phyloP scores from a whole-genome alignment of 805 yeast species.

The Kuraishia molischiana region DNA sequence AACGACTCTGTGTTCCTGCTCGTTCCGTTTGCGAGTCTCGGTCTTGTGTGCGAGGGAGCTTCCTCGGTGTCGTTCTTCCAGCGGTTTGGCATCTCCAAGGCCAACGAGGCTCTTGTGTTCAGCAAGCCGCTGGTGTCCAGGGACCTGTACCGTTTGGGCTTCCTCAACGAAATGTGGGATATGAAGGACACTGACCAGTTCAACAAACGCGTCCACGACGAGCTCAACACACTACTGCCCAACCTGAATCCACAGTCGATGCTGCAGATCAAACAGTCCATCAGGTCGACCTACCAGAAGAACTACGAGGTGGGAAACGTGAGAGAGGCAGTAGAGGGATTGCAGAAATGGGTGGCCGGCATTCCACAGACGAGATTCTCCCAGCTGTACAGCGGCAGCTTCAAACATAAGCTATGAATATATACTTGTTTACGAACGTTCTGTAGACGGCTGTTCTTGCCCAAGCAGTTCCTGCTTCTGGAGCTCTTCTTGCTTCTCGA shows the following conservation, averaged over 20 bases:
- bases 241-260: conserved; percentile 37
- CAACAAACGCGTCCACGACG: conserved; percentile 27
- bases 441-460: not conserved
- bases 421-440: not conserved
- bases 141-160: conserved; percentile 48
- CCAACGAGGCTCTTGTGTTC: conserved; percentile 65
- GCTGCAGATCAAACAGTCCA: conserved; percentile 31
- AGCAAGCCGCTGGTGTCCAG: conserved; percentile 54
- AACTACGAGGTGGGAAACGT: conserved; percentile 42
- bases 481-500: not conserved
- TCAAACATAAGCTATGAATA: conserved; percentile 50
- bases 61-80: conserved; percentile 56
- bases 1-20: conserved; percentile 48
- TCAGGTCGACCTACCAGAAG: conserved; percentile 21
- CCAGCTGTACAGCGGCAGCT: conserved; percentile 35
- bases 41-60: conserved; percentile 78
- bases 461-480: not conserved
- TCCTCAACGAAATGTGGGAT: conserved; percentile 42
- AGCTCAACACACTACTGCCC: conserved; percentile 23
- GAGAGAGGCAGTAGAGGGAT: conserved; percentile 60
- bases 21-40: conserved; percentile 74
- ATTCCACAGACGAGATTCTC: conserved; percentile 63
- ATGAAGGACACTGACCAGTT: conserved; percentile 24
- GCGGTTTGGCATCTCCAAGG: conserved; percentile 63
- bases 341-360: conserved; percentile 61